A percentile compares a stretch with the other conserved stretches of the same genome.
Conservation (phyloP, 2,329 filamentous ascomycete genomes). For the Lachnellula hyalina region DNA sequence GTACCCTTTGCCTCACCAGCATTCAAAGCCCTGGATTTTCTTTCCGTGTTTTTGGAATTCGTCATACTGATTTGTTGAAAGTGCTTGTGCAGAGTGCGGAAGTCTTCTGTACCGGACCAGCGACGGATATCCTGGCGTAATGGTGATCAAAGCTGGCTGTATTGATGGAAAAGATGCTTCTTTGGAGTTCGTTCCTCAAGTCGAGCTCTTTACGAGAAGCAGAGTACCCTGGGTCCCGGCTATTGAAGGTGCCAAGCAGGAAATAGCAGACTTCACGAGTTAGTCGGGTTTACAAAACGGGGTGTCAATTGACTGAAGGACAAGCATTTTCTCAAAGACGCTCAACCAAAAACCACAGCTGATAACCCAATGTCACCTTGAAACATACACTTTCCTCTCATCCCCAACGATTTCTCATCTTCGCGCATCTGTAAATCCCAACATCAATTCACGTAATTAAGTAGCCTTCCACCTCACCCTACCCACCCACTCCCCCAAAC, state of each 20-base stretch:
- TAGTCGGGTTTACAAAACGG: not conserved
- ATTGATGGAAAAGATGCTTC: constrained; percentile 17
- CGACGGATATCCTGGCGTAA: constrained; percentile 12
- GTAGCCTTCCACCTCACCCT: constrained; percentile 66
- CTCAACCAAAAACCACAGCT: too few species aligned
- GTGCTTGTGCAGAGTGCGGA: constrained; percentile 7
- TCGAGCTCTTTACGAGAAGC: constrained; percentile 22
- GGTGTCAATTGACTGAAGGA: not conserved
- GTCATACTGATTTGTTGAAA: too few species aligned
- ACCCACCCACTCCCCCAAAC: constrained; percentile 67
- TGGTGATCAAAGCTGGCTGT: constrained; percentile 22
- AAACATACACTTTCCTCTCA: too few species aligned
- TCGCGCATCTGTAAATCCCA: too few species aligned
- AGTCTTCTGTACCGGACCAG: constrained; percentile 13
- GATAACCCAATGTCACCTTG: too few species aligned
- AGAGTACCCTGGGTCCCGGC: constrained; percentile 16
- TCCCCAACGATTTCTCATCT: too few species aligned
- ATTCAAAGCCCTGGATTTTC: not conserved
- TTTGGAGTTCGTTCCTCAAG: constrained; percentile 14
- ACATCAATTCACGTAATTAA: too few species aligned
- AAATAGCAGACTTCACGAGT: constrained; percentile 13
- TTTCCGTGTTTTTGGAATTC: not conserved
- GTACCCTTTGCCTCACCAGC: constrained; percentile 2
- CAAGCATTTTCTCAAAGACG: too few species aligned
- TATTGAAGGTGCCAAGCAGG: constrained; percentile 19